Evolutionary conservation across 2,329 filamentous ascomycete genomes (phyloP).

Genomic region (Lachnellula hyalina): DNA sequence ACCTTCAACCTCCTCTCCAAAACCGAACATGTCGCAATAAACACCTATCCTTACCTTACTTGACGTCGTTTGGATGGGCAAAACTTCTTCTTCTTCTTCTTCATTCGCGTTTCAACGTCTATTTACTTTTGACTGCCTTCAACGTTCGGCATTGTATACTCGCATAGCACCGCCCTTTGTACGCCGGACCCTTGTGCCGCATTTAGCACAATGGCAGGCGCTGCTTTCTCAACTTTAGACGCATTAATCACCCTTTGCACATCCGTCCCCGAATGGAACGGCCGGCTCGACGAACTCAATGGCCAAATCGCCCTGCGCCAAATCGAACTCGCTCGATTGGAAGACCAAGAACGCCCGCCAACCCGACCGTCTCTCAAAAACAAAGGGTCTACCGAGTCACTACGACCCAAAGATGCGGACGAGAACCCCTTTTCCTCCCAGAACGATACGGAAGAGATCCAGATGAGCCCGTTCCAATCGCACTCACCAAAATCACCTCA

Average conservation of each 20-base stretch:
- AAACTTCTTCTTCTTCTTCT: background rate
- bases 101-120: background rate
- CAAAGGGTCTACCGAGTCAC: slow-evolving; percentile 32
- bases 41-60: too few species aligned
- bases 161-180: background rate
- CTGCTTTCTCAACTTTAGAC: slow-evolving; percentile 38
- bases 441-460: slow-evolving; percentile 12
- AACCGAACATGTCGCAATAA: too few species aligned
- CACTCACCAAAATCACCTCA: slow-evolving; percentile 15
- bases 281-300: slow-evolving; percentile 54
- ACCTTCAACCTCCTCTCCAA: too few species aligned
- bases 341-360: slow-evolving; percentile 30
- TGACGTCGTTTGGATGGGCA: background rate
- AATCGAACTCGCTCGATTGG: slow-evolving; percentile 50
- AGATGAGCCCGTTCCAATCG: slow-evolving; percentile 14
- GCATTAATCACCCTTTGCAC: slow-evolving; percentile 49
- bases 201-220: background rate
- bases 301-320: slow-evolving; percentile 58
- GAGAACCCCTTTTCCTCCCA: slow-evolving; percentile 14
- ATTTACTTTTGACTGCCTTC: background rate
- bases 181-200: background rate
- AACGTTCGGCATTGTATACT: background rate
- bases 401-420: slow-evolving; percentile 27
- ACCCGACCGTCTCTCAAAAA: slow-evolving; percentile 30
- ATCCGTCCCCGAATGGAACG: slow-evolving; percentile 56